Conservation (phyloP, 495 filamentous ascomycete genomes). For the Trichoderma erinaceum region DNA sequence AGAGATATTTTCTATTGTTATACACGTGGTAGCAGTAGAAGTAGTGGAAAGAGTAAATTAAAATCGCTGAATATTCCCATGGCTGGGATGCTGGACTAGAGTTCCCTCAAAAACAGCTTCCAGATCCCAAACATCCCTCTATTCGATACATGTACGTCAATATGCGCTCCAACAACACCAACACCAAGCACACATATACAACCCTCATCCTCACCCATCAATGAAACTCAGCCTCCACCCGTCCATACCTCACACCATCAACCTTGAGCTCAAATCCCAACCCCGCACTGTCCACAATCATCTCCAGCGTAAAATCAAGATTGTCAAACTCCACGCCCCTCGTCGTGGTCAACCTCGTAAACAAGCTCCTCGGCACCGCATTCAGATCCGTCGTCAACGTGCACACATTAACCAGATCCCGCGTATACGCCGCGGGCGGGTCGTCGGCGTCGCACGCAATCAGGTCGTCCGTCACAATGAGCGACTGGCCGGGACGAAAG, state of each 20-base stretch:
- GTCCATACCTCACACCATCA: slow-evolving; percentile 63
- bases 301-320: slow-evolving; percentile 67
- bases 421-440: slow-evolving; percentile 51
- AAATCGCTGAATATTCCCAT: too few species aligned
- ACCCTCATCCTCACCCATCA: slow-evolving; percentile 13
- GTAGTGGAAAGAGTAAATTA: too few species aligned
- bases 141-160: not conserved
- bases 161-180: not conserved
- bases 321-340: slow-evolving; percentile 68
- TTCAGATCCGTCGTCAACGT: slow-evolving; percentile 69
- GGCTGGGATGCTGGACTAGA: too few species aligned
- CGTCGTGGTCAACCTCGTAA: slow-evolving; percentile 64
- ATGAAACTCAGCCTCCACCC: slow-evolving; percentile 67
- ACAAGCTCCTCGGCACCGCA: slow-evolving; percentile 58
- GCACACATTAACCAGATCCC: slow-evolving; percentile 59
- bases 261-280: slow-evolving; percentile 68
- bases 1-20: too few species aligned
- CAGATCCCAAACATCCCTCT: not conserved
- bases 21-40: too few species aligned
- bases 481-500: slow-evolving; percentile 60
- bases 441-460: slow-evolving; percentile 62
- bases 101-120: too few species aligned
- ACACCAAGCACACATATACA: not conserved
- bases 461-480: slow-evolving; percentile 65
- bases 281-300: slow-evolving; percentile 67